Base-by-base conservation (phyloP, 352 stramenopile species). In the Hyphochytrium catenoides region DNA sequence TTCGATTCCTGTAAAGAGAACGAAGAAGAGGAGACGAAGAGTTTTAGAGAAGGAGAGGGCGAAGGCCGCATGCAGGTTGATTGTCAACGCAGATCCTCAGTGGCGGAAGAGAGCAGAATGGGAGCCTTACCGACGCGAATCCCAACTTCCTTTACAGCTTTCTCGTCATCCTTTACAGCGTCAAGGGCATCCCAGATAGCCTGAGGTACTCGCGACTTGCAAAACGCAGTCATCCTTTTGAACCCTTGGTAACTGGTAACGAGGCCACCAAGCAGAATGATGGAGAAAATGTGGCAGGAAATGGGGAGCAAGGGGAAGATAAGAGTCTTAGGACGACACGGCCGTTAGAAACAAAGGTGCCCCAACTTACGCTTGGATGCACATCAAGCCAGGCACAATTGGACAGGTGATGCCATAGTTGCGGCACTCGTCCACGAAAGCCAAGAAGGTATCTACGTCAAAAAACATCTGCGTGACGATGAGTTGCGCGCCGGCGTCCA, bases 391-490 rank as follows among this genome's bases (percentile, higher is more conserved):
- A 0, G 91, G 91, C 20, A 99, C 53, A 36, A 98, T 83, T 11
- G 89, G 89, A 42, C 91, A 86, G 8, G 64, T 63, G 42, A 97
- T 97, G 34, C 85, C 90, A 25, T 59, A 54, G 22, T 60, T 55
- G 37, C 77, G 62, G 51, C 73, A 91, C 46, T 93, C 79, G n/a
- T 82, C 56, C 26, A 96, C 75, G 62, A 94, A 99, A 37, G 70
- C 62, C 27, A 86, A 62, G 64, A 95, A 95, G 29, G 93, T 86
- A 46, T 90, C 73, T 19, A 81, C 68, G 51, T 98, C 89, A 48
- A 97, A 98, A 57, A 98, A 98, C 75, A 98, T 97, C 72, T 99
- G 89, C n/a, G 88, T 98, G 52, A 98, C 93, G 52, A 99, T 92
- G 19, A 97, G 91, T 47, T 98, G 84, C 19, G 82, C 86, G 29